Base-by-base conservation (phyloP, 164 flowering plant genomes). In the Annona squamosa region DNA sequence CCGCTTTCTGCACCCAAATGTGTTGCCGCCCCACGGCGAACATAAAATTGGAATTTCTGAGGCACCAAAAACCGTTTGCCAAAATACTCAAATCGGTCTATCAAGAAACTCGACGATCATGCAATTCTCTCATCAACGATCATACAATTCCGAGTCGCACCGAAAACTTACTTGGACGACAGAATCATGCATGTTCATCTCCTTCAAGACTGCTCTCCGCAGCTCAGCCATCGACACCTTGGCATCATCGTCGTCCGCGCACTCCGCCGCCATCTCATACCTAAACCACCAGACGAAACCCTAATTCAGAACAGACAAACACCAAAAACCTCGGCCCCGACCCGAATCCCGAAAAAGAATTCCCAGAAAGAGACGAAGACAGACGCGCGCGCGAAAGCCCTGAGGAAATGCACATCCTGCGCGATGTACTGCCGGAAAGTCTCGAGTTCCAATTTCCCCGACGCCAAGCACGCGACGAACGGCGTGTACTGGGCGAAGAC, bases 241-340 rank as follows among this genome's bases (percentile, higher is more conserved):
- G 18, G 85, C 96, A 70, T 95, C 99, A 75, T 95, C 99, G 81
- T 93, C 99, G 74, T 93, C 99, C 0, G 97, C 90, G 77, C 90
- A 89, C 16, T 91, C 97, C 73, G 87, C 95, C 5, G 97, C 97
- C 86, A 90, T 81, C 73, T 91, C 91, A 73, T 85, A 91, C 80
- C 97, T 91, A 65, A 71, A 63, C 63, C 7, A 52, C 72, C 68
- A 65, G 43, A 13, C 42, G 46, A 18, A 63, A 45, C 67, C 19
- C 12, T 44, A 71, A 52, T 1, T 7, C 41, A 44, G 65, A 2
- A 43, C 18, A 61, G 37, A 3, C 64, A 69, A 18, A 43, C 41
- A 43, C 72, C 16, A 9, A 4, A 72, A 63, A 64, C 65, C 18
- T 64, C 46, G 59, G 17, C 52, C 4, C 26, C 46, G 37, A 48